Conservation (phyloP, 305 asterid genomes). For the Solanum hybrid region DNA sequence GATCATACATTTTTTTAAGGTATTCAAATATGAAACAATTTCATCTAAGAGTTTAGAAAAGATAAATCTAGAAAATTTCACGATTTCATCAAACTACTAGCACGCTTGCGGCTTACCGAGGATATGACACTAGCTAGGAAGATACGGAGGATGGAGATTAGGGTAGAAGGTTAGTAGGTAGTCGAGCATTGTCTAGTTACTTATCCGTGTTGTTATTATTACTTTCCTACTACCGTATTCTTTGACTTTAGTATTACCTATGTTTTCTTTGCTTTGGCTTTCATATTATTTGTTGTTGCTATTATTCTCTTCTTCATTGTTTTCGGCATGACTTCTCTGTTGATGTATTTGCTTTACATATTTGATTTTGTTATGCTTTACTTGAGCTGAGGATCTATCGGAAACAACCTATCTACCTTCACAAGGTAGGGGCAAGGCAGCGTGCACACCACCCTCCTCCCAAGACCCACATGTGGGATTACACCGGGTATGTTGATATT, state of each 20-base stretch:
- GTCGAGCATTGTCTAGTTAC: background rate
- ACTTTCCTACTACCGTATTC: background rate
- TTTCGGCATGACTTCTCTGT: background rate
- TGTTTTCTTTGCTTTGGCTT: background rate
- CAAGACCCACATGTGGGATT: background rate
- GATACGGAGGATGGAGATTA: background rate
- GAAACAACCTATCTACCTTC: background rate
- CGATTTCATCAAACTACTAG: background rate
- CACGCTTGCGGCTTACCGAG: background rate
- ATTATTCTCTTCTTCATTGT: background rate
- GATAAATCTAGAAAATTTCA: background rate
- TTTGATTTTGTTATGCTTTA: background rate
- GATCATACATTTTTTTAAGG: background rate
- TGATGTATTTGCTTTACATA: background rate
- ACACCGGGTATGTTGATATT: background rate
- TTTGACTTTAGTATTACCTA: background rate
- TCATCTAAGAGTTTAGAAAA: background rate
- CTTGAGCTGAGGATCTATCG: background rate
- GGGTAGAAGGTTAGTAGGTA: background rate
- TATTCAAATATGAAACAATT: background rate
- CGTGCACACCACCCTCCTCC: background rate
- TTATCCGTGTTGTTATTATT: background rate
- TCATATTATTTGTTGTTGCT: background rate
- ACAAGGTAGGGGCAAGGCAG: background rate
- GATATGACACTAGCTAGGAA: background rate